Evolutionary conservation across 306 rosid genomes (phyloP).

Genomic region (Ormosia semicastrata): DNA sequence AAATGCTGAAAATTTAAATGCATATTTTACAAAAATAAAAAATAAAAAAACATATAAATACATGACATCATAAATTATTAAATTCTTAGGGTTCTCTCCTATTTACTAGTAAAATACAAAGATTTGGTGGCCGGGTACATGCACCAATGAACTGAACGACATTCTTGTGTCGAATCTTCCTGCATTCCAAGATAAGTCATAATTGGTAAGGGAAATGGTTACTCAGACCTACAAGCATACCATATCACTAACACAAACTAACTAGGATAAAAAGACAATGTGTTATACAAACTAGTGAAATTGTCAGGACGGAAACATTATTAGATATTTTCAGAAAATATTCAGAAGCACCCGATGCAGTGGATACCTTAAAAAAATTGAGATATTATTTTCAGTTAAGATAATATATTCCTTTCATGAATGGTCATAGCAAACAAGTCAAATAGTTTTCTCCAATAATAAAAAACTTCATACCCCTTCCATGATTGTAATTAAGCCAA

Average conservation of each 20-base stretch:
- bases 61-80: slow-evolving; percentile 1
- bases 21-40: too few relatives aligned
- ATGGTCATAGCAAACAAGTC: slow-evolving; percentile 9
- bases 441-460: background rate
- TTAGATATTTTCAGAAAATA: slow-evolving; percentile 3
- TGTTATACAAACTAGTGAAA: slow-evolving; percentile 4
- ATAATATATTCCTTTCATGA: slow-evolving; percentile 14
- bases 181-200: slow-evolving; percentile 42
- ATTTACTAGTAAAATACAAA: slow-evolving; percentile 91
- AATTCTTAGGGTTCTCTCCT: slow-evolving; percentile 6
- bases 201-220: slow-evolving; percentile 18
- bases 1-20: too few relatives aligned
- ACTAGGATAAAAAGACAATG: background rate
- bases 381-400: background rate
- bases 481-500: slow-evolving; percentile 11
- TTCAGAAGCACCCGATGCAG: slow-evolving; percentile 11
- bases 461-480: background rate
- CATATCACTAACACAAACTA: background rate
- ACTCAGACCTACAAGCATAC: slow-evolving; percentile 4
- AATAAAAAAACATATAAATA: too few relatives aligned
- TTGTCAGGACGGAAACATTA: background rate
- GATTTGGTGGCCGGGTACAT: slow-evolving; percentile 85
- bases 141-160: slow-evolving; percentile 99
- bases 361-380: background rate
- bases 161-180: slow-evolving; percentile 98